These are phyloP conservation scores for Rubroshorea leprosula DNA, from an alignment of 345 rosid genomes.

Conservation along the genomic window DNA sequence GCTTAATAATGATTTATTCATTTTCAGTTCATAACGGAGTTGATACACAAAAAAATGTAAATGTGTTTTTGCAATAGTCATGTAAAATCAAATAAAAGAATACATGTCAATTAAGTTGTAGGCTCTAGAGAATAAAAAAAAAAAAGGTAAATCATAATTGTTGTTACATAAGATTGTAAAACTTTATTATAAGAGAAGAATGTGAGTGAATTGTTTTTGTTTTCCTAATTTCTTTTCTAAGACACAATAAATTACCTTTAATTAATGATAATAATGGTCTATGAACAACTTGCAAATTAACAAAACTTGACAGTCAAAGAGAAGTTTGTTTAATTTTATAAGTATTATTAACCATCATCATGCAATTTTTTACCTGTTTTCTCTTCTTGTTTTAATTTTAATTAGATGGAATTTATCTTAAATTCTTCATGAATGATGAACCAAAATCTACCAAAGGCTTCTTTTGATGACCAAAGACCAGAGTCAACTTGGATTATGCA, in stretches of 20 bases:
- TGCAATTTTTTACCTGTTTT: slow-evolving; percentile 7
- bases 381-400: neutral
- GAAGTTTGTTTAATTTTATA: neutral
- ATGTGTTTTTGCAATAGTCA: too few species aligned
- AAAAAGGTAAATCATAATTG: too few species aligned
- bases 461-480: slow-evolving; percentile 8
- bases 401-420: neutral
- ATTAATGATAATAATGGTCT: neutral
- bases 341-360: slow-evolving; percentile 15
- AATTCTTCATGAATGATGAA: too few species aligned
- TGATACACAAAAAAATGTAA: too few species aligned
- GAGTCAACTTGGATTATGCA: slow-evolving; percentile 26
- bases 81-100: too few species aligned
- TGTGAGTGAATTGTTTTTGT: too few species aligned
- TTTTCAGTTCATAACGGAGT: too few species aligned
- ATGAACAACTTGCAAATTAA: neutral
- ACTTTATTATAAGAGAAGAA: too few species aligned
- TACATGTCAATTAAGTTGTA: too few species aligned
- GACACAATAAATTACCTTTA: neutral
- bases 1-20: slow-evolving; percentile 20
- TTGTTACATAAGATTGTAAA: too few species aligned
- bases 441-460: too few species aligned
- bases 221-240: neutral
- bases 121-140: too few species aligned
- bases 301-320: neutral